phyloP scores from a whole-genome alignment of 2,329 filamentous ascomycete species.

The Aspergillus candidus region DNA sequence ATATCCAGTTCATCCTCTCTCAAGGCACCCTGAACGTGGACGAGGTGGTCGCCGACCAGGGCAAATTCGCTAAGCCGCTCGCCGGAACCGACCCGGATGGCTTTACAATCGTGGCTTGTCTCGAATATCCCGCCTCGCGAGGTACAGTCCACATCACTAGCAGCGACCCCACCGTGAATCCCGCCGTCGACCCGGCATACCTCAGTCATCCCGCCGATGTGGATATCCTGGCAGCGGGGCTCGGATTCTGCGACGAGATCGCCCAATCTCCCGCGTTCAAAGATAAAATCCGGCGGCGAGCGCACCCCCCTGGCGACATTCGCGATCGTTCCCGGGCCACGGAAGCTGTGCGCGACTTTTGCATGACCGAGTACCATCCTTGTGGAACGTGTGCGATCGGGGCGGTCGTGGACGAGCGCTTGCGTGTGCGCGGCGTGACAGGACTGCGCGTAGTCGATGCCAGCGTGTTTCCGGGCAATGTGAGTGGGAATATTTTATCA shows the following conservation, averaged over 20 bases:
- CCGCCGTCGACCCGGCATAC: constrained; percentile 9
- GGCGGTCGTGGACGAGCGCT: constrained; percentile 20
- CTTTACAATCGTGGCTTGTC: constrained; percentile 9
- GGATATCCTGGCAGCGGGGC: constrained; percentile 9
- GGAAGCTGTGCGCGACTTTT: constrained; percentile 3
- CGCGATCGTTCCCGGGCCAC: constrained; percentile 1
- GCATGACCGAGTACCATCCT: constrained; percentile 10
- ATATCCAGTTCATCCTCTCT: constrained; percentile 2
- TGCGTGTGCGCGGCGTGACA: constrained; percentile 20
- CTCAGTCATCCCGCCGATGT: constrained; percentile 10
- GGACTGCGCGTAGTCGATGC: constrained; percentile 21
- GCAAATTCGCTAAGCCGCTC: constrained; percentile 1
- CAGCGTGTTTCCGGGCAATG: constrained; percentile 21
- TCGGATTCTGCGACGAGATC: constrained; percentile 6
- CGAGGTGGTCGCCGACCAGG: not conserved
- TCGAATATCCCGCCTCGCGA: constrained; percentile 13
- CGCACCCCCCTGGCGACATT: constrained; percentile 5
- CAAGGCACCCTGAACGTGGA: not conserved
- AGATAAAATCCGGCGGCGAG: constrained; percentile 3
- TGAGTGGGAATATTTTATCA: constrained; percentile 20
- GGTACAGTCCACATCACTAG: constrained; percentile 12
- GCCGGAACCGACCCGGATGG: constrained; percentile 1
- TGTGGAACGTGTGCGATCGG: constrained; percentile 23
- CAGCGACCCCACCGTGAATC: constrained; percentile 6
- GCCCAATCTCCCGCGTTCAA: not conserved